A percentile compares a stretch with the other conserved stretches of the same genome.
Conservation (phyloP, 768 basidiomycete species). For the Russula sp. region DNA sequence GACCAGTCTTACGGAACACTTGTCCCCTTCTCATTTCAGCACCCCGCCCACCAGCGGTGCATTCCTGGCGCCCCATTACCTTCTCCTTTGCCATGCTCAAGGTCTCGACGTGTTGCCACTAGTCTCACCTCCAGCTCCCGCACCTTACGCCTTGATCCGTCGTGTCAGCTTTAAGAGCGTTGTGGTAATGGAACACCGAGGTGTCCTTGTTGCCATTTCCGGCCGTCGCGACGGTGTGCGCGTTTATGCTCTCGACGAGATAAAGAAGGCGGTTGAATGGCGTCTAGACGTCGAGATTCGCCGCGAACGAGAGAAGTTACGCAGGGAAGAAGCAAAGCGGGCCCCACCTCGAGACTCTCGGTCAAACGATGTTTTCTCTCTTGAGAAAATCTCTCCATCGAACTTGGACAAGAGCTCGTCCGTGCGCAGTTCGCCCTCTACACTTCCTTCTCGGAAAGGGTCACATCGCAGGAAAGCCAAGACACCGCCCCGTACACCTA, state of each 20-base stretch:
- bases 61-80: constrained; percentile 76
- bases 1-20: constrained; percentile 59
- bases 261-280: constrained; percentile 85
- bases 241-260: constrained; percentile 84
- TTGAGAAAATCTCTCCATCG: constrained; percentile 30
- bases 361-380: constrained; percentile 33
- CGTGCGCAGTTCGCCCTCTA: constrained; percentile 21
- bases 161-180: constrained; percentile 80
- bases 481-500: constrained; percentile 28
- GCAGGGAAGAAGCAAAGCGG: constrained; percentile 63
- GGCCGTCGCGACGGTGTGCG: constrained; percentile 83
- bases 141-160: constrained; percentile 79
- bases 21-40: constrained; percentile 74
- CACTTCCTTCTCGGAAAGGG: constrained; percentile 8
- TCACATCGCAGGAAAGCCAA: constrained; percentile 29
- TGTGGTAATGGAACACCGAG: constrained; percentile 91
- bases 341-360: constrained; percentile 36
- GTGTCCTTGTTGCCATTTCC: constrained; percentile 86
- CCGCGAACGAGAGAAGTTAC: constrained; percentile 68
- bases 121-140: constrained; percentile 64
- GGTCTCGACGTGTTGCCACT: constrained; percentile 85
- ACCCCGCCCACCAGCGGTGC: constrained; percentile 75
- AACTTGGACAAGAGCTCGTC: constrained; percentile 24
- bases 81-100: constrained; percentile 81
- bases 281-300: constrained; percentile 76